Percentiles rank a stretch among this genome's conserved stretches.
These are phyloP conservation scores for Trametes cinnabarina DNA, from an alignment of 768 basidiomycete species.

Conservation along the genomic window DNA sequence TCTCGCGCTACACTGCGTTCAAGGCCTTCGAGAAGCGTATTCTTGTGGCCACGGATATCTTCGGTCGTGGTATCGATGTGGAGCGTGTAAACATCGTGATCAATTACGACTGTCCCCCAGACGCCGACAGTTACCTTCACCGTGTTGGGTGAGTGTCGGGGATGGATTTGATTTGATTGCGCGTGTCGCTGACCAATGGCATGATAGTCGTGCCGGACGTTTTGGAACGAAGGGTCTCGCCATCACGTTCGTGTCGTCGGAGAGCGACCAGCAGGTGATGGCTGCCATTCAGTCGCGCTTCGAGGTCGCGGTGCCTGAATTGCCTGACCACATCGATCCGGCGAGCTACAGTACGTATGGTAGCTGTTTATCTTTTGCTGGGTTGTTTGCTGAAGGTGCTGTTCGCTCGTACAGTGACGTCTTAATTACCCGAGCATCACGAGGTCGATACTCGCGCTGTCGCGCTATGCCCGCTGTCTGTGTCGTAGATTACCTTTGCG, in stretches of 20 bases:
- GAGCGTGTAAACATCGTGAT: slow-evolving; percentile 99
- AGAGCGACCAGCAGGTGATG: slow-evolving; percentile 93
- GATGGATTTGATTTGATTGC: background rate
- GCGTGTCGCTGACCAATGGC: background rate
- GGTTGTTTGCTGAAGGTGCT: background rate
- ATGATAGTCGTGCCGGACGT: slow-evolving; percentile 88
- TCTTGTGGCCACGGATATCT: slow-evolving; percentile 97
- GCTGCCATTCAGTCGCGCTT: slow-evolving; percentile 92
- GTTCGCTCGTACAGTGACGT: slow-evolving; percentile 17
- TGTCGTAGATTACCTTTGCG: slow-evolving; percentile 17
- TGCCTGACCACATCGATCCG: slow-evolving; percentile 92
- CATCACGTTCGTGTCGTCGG: slow-evolving; percentile 93
- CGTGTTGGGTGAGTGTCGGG: slow-evolving; percentile 76
- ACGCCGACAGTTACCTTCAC: slow-evolving; percentile 98
- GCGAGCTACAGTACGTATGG: slow-evolving; percentile 90
- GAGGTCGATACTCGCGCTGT: slow-evolving; percentile 6
- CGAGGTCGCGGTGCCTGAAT: slow-evolving; percentile 93
- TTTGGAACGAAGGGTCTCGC: slow-evolving; percentile 99
- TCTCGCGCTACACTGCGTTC: slow-evolving; percentile 94
- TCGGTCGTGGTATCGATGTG: slow-evolving; percentile 98
- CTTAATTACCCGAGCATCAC: slow-evolving; percentile 12
- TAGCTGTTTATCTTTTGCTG: background rate
- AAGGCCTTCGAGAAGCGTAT: slow-evolving; percentile 99
- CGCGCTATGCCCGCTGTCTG: slow-evolving; percentile 12
- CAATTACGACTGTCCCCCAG: slow-evolving; percentile 97